Percentiles rank a stretch among this genome's conserved stretches.
Evolutionary conservation across 1,284 basidiomycete genomes (phyloP).

Genomic region (Tylopilus sp.): DNA sequence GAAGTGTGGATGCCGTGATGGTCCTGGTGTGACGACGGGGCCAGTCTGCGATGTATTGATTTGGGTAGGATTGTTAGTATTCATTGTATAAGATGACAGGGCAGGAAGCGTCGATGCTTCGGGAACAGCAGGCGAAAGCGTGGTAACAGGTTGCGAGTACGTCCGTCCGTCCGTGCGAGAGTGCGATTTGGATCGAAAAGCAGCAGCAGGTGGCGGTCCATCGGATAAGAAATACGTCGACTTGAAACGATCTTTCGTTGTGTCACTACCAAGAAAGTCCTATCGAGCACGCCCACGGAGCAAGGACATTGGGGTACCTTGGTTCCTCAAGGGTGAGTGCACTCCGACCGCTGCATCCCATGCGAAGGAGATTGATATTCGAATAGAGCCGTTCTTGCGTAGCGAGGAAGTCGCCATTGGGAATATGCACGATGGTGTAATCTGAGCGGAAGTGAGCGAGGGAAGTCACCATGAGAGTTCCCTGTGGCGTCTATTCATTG

Average conservation of each 20-base stretch:
- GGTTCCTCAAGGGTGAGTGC: conserved; percentile 74
- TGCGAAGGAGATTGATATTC: conserved; percentile 73
- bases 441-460: conserved; percentile 80
- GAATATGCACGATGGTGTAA: conserved; percentile 75
- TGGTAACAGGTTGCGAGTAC: conserved; percentile 27
- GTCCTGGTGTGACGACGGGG: conserved; percentile 3
- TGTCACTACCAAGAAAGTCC: conserved; percentile 46
- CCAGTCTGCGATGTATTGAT: conserved; percentile 17
- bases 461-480: conserved; percentile 74
- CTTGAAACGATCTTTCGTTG: conserved; percentile 73
- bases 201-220: conserved; percentile 21
- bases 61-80: conserved; percentile 6
- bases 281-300: conserved; percentile 7
- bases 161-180: conserved; percentile 30
- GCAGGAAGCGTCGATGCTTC: conserved; percentile 15
- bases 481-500: conserved; percentile 52
- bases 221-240: conserved; percentile 62
- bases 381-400: conserved; percentile 64
- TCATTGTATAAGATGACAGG: conserved; percentile 19
- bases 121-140: conserved; percentile 28
- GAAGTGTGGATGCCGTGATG: conserved; percentile 32
- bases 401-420: conserved; percentile 61
- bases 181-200: conserved; percentile 30
- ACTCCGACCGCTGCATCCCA: conserved; percentile 72
- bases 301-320: conserved; percentile 37